Base-by-base conservation (phyloP, 257 asterid genomes). In the Nicotiana tabacum region DNA sequence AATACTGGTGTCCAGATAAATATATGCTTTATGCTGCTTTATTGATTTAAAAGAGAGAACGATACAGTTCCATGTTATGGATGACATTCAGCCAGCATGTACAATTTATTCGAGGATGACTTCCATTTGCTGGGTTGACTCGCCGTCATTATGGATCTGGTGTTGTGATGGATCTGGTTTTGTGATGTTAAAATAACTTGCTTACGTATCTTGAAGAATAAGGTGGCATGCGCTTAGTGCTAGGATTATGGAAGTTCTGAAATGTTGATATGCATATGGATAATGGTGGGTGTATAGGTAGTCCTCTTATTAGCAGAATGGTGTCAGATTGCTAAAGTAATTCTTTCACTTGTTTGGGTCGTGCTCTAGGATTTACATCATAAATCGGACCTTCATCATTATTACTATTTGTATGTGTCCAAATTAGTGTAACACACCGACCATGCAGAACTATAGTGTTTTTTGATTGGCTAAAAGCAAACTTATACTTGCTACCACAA, bases 101-200 rank as follows among this genome's bases (percentile, higher is more conserved):
- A 24, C 79, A 72, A 24, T 46, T 46, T 12, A 72, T 72, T 24
- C 12, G 65, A 72, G 35, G 61, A 46, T 72, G 79, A 72, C 37
- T 72, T 70, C 61, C 60, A 21, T 43, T 74, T 74, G 39, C 9
- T 48, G 64, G 62, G 80, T 48, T 13, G 62, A 74, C 64, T 24
- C 4, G 51, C 27, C 27, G 27, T 48, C 16, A 8, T 27, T 74
- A 8, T 27, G 1, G 43, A n/a, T 57, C 62, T 48, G 48, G 27
- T 48, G 33, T 74, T 74, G 43, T 65, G 24, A 8, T 27, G 1
- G 43, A n/a, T 57, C 62, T 48, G 48, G 27, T 48, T 18, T 74
- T 74, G 43, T 65, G 80, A 74, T 51, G 80, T 74, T 74, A 61
- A 74, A 27, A 48, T 46, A 4, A 74, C 80, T 74, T 74, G 43